These are phyloP conservation scores for Linanthus parryae DNA, from an alignment of 148 eudicot genomes.

Conservation along the genomic window DNA sequence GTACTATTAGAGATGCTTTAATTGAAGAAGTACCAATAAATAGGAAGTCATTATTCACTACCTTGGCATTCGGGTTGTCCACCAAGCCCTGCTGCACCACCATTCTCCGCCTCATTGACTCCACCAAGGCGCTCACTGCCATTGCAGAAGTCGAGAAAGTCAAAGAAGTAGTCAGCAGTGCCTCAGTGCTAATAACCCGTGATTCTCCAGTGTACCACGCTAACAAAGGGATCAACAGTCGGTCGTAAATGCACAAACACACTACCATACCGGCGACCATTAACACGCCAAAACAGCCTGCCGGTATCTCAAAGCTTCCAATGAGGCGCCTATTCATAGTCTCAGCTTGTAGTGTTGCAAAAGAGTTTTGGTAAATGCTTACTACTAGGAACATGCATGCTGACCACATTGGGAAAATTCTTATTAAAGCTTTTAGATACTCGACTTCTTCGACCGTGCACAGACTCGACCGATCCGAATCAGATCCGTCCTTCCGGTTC, in stretches of 20 bases:
- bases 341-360: background rate
- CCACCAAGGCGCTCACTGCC: background rate
- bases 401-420: background rate
- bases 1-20: too few species aligned
- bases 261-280: background rate
- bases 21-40: too few species aligned
- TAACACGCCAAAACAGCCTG: background rate
- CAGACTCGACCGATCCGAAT: background rate
- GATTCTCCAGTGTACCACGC: background rate
- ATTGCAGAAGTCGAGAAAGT: background rate
- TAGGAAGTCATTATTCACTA: too few species aligned
- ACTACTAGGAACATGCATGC: background rate
- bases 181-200: background rate
- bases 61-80: background rate
- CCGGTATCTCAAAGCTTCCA: background rate
- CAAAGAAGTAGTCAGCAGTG: background rate
- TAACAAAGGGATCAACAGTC: background rate
- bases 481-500: background rate
- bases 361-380: background rate
- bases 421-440: background rate
- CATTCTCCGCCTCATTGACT: background rate
- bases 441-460: background rate
- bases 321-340: background rate
- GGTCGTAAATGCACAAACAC: background rate
- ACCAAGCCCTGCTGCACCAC: background rate